Evolutionary conservation across 306 rosid genomes (phyloP).

Genomic region (Amphicarpaea edgeworthii): DNA sequence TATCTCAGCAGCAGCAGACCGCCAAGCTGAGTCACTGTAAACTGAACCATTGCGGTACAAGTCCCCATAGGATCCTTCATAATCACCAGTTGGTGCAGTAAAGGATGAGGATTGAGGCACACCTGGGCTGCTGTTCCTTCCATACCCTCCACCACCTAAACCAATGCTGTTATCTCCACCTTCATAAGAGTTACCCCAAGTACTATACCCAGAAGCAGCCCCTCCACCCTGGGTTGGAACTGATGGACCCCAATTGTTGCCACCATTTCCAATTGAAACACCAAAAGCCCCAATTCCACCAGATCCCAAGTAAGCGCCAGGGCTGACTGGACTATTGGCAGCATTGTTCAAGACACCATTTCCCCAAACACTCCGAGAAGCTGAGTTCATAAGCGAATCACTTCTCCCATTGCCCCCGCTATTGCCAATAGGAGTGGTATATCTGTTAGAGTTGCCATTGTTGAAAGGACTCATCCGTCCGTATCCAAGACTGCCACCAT

Average conservation of each 20-base stretch:
- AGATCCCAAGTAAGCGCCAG: conserved; percentile 64
- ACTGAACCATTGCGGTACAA: conserved; percentile 65
- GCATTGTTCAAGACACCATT: conserved; percentile 60
- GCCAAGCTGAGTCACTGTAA: conserved; percentile 78
- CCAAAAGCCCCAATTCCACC: conserved; percentile 74
- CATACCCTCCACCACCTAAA: conserved; percentile 70
- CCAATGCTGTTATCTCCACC: conserved; percentile 69
- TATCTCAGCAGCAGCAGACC: conserved; percentile 72
- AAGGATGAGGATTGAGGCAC: conserved; percentile 60
- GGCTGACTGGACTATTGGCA: conserved; percentile 54
- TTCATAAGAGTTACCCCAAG: conserved; percentile 61
- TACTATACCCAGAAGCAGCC: conserved; percentile 58
- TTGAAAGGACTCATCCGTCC: conserved; percentile 74
- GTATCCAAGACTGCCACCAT: conserved; percentile 70
- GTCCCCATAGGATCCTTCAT: conserved; percentile 77
- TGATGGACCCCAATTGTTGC: conserved; percentile 66
- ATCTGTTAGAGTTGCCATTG: conserved; percentile 74
- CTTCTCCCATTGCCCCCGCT: conserved; percentile 69
- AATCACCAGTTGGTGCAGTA: conserved; percentile 62
- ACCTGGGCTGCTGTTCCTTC: conserved; percentile 63
- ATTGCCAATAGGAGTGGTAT: conserved; percentile 76
- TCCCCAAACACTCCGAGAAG: conserved; percentile 82
- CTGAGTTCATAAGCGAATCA: conserved; percentile 64
- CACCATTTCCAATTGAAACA: conserved; percentile 67
- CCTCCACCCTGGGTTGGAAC: conserved; percentile 64